Conservation (phyloP, 257 asterid genomes). For the Solanum etuberosum region DNA sequence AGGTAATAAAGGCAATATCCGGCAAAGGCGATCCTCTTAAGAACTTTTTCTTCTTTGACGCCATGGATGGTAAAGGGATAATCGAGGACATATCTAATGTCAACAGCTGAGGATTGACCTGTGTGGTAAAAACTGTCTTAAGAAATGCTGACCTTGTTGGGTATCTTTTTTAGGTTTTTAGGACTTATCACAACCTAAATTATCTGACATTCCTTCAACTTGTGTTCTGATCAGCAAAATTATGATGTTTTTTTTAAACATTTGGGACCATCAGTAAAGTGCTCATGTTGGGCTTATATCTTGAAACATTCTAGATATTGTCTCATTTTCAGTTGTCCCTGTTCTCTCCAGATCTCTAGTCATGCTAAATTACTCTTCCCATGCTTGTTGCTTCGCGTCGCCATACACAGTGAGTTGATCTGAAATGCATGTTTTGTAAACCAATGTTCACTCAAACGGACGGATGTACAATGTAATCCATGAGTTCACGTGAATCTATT, state of each 20-base stretch:
- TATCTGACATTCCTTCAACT: not conserved
- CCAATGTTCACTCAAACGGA: not conserved
- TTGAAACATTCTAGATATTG: not conserved
- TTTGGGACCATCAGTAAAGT: not conserved
- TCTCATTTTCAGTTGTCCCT: not conserved
- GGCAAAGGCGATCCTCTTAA: slow-evolving; percentile 93
- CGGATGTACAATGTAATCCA: not conserved
- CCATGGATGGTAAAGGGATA: slow-evolving; percentile 76
- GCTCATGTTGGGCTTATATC: not conserved
- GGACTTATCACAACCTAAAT: not conserved
- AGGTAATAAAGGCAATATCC: slow-evolving; percentile 89
- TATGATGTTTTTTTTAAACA: not conserved
- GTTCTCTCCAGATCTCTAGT: not conserved
- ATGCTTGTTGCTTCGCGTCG: not conserved
- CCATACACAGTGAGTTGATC: not conserved
- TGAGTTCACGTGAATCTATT: not conserved
- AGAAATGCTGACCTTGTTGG: not conserved
- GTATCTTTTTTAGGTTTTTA: not conserved
- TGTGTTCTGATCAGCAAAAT: not conserved
- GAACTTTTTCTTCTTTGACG: slow-evolving; percentile 84
- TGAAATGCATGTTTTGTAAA: not conserved
- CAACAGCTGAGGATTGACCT: slow-evolving; percentile 7
- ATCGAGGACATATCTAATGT: slow-evolving; percentile 56
- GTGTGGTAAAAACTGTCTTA: not conserved
- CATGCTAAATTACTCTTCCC: not conserved